Evolutionary conservation across 225 moss, liverwort and hornwort genomes (phyloP).

Genomic region (Asterella californica): DNA sequence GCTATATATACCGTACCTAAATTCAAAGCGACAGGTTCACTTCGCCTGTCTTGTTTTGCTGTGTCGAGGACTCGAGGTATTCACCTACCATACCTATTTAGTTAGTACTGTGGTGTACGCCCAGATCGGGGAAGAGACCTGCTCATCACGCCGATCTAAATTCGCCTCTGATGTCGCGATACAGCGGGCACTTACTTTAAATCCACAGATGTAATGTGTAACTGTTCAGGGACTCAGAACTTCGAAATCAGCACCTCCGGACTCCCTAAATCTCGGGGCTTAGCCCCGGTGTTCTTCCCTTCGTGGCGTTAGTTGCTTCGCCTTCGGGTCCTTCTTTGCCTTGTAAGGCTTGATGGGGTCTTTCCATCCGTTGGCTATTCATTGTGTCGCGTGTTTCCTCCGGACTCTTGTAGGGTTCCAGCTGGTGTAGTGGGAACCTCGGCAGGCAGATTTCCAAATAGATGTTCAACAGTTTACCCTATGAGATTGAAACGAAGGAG

Average conservation of each 20-base stretch:
- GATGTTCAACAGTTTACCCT: not conserved
- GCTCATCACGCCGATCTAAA: not conserved
- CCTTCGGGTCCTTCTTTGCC: no score
- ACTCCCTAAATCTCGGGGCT: not conserved
- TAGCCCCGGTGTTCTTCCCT: no score
- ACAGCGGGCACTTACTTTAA: not conserved
- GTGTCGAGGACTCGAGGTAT: not conserved
- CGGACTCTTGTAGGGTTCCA: no score
- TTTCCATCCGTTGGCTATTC: no score
- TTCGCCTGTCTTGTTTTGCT: not conserved
- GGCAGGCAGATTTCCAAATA: not conserved
- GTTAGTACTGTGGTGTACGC: not conserved
- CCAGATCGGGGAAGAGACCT: slow-evolving; percentile 5
- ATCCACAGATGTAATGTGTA: not conserved
- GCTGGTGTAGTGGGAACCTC: not conserved
- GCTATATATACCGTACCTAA: not conserved
- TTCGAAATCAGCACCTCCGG: not conserved
- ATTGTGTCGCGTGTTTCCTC: no score
- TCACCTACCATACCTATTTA: not conserved
- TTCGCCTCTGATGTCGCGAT: not conserved
- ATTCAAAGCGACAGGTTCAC: not conserved
- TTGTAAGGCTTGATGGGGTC: no score
- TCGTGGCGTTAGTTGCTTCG: no score
- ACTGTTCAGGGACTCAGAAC: not conserved
- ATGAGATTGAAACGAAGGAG: not conserved